Percentiles rank a stretch among this genome's conserved stretches.
Evolutionary conservation across 1,284 basidiomycete species (phyloP).

Genomic region (Farysia itapuensis): DNA sequence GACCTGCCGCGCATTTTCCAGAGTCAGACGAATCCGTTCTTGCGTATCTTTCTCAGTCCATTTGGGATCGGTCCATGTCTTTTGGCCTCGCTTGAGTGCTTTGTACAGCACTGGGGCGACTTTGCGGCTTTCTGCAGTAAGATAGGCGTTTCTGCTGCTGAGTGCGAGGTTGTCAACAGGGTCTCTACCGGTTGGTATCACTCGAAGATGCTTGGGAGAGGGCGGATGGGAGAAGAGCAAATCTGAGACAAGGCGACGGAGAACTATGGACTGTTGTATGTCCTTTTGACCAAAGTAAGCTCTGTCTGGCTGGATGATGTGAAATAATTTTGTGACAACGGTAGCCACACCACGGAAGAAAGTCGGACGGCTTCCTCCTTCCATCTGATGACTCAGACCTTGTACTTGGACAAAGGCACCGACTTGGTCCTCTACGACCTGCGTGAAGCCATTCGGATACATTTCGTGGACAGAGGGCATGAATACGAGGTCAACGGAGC

Average conservation of each 20-base stretch:
- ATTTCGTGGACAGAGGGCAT: slow-evolving; percentile 61
- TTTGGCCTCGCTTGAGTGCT: slow-evolving; percentile 68
- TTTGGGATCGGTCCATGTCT: slow-evolving; percentile 20
- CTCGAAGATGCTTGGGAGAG: slow-evolving; percentile 67
- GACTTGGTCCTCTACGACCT: slow-evolving; percentile 73
- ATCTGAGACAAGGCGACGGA: slow-evolving; percentile 81
- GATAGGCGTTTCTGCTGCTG: slow-evolving; percentile 87
- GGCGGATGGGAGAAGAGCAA: slow-evolving; percentile 76
- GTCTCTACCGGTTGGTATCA: slow-evolving; percentile 78
- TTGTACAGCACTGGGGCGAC: slow-evolving; percentile 74
- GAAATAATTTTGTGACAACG: slow-evolving; percentile 91
- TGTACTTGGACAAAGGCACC: slow-evolving; percentile 90
- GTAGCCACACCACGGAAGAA: slow-evolving; percentile 97
- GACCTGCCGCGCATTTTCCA: slow-evolving; percentile 28
- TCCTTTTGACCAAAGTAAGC: slow-evolving; percentile 98
- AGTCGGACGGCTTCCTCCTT: slow-evolving; percentile 77
- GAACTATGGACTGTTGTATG: slow-evolving; percentile 88
- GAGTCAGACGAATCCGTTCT: slow-evolving; percentile 29
- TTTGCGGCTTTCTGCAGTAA: slow-evolving; percentile 69
- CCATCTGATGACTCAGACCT: slow-evolving; percentile 80
- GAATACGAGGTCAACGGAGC: slow-evolving; percentile 34
- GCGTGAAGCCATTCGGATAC: slow-evolving; percentile 81
- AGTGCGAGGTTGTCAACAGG: slow-evolving; percentile 73
- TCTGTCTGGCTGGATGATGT: slow-evolving; percentile 84
- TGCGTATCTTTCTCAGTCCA: slow-evolving; percentile 3